Evolutionary conservation across 2,329 filamentous ascomycete genomes (phyloP).

Genomic region (Botrytis paeoniae): DNA sequence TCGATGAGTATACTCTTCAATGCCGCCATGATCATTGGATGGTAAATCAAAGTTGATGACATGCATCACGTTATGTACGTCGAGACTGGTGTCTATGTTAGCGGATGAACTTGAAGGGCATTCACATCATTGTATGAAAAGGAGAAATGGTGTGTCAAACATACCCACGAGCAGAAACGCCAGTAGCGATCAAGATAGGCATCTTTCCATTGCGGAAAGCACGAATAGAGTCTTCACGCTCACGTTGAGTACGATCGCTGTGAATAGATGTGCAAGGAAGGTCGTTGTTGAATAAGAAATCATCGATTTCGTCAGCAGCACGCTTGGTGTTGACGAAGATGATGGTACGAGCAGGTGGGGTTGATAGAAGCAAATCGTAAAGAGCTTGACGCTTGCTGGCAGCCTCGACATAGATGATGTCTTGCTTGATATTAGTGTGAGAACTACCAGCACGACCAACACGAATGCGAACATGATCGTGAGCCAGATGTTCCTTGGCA

Average conservation of each 20-base stretch:
- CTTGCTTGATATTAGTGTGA: slow-evolving; percentile 78
- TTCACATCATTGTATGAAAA: neutral
- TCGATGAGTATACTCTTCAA: slow-evolving; percentile 89
- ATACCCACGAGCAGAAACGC: slow-evolving; percentile 74
- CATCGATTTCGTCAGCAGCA: slow-evolving; percentile 79
- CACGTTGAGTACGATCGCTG: slow-evolving; percentile 77
- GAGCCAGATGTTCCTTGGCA: slow-evolving; percentile 71
- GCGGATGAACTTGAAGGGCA: neutral
- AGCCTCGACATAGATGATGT: slow-evolving; percentile 65
- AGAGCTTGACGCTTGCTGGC: slow-evolving; percentile 67
- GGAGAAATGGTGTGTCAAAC: neutral
- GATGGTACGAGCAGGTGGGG: slow-evolving; percentile 73
- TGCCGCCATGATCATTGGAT: slow-evolving; percentile 71
- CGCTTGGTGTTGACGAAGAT: slow-evolving; percentile 86
- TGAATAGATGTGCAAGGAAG: slow-evolving; percentile 89
- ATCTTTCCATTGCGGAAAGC: slow-evolving; percentile 72
- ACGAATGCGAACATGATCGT: slow-evolving; percentile 73
- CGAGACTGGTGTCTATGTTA: slow-evolving; percentile 47
- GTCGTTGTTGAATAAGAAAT: slow-evolving; percentile 76
- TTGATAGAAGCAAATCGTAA: slow-evolving; percentile 67
- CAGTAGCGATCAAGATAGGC: slow-evolving; percentile 83
- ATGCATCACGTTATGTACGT: slow-evolving; percentile 81
- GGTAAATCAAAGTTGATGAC: slow-evolving; percentile 95
- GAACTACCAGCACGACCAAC: slow-evolving; percentile 85
- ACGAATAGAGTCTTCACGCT: slow-evolving; percentile 89